Evolutionary conservation across 306 rosid genomes (phyloP).

Genomic region (Styphnolobium japonicum): DNA sequence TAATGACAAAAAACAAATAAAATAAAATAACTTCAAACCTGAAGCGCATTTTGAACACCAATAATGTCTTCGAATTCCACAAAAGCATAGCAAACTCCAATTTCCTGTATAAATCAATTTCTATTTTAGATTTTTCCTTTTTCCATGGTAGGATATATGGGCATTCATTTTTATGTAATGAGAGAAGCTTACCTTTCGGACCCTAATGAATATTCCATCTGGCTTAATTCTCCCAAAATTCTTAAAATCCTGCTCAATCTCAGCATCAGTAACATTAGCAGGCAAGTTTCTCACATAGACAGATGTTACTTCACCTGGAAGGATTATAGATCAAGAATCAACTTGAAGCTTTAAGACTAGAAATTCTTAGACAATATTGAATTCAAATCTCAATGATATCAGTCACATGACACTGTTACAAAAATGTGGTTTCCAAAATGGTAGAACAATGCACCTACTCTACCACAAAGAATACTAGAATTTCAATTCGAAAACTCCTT

Average conservation of each 20-base stretch:
- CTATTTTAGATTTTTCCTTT: conserved; percentile 22
- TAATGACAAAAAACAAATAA: not conserved
- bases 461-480: not conserved
- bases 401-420: not conserved
- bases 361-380: not conserved
- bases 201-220: conserved; percentile 85
- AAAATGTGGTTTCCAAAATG: not conserved
- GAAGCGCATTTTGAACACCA: conserved; percentile 83
- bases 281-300: conserved; percentile 93
- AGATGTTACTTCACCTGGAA: conserved; percentile 79
- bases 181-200: conserved; percentile 59
- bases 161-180: not conserved
- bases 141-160: not conserved
- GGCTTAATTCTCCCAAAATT: conserved; percentile 75
- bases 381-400: not conserved
- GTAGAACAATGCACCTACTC: not conserved
- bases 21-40: conserved; percentile 46
- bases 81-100: conserved; percentile 94
- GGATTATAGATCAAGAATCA: conserved; percentile 30
- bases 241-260: conserved; percentile 78
- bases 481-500: not conserved
- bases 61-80: conserved; percentile 89
- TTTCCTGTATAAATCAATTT: conserved; percentile 61
- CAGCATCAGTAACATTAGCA: conserved; percentile 71
- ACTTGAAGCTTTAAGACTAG: conserved; percentile 9